phyloP scores from a whole-genome alignment of 1,284 basidiomycete genomes.

The Caloboletus firmus region DNA sequence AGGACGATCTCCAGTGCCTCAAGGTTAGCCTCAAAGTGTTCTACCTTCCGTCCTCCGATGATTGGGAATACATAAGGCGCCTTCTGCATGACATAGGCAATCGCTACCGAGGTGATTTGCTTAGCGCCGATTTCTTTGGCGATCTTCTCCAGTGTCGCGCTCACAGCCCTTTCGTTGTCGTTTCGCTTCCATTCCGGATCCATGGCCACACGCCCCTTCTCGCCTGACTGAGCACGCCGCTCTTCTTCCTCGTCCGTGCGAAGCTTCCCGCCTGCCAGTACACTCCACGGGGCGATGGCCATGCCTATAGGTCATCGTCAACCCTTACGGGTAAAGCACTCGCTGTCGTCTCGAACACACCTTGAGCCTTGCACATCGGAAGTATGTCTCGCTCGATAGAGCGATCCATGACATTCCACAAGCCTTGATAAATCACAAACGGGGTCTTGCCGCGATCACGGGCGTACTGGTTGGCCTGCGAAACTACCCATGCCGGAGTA shows the following conservation, averaged over 20 bases:
- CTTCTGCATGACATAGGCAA: constrained; percentile 51
- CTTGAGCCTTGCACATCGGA: constrained; percentile 46
- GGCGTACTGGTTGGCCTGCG: constrained; percentile 55
- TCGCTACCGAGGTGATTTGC: constrained; percentile 38
- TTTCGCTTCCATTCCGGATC: constrained; percentile 31
- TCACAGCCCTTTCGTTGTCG: constrained; percentile 32
- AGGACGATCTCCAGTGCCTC: constrained; percentile 48
- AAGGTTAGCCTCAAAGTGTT: constrained; percentile 49
- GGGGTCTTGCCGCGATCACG: constrained; percentile 46
- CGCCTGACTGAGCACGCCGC: constrained; percentile 25
- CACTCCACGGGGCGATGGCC: constrained; percentile 44
- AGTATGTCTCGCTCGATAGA: constrained; percentile 63
- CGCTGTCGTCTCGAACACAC: constrained; percentile 31
- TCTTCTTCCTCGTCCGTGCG: constrained; percentile 38
- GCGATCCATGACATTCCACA: constrained; percentile 49
- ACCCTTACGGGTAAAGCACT: too few relatives aligned
- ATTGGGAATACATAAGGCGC: constrained; percentile 51
- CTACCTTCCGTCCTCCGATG: constrained; percentile 51
- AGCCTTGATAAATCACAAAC: constrained; percentile 59
- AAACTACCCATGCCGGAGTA: constrained; percentile 56
- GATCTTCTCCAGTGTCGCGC: constrained; percentile 34
- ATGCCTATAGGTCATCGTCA: constrained; percentile 26
- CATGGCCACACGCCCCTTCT: constrained; percentile 26
- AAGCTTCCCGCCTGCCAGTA: constrained; percentile 40
- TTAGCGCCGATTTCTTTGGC: constrained; percentile 42